Evolutionary conservation across 2,329 filamentous ascomycete species (phyloP), one percentile per base, ranked within the genome.

Genomic region (Apiospora saccharicola): DNA sequence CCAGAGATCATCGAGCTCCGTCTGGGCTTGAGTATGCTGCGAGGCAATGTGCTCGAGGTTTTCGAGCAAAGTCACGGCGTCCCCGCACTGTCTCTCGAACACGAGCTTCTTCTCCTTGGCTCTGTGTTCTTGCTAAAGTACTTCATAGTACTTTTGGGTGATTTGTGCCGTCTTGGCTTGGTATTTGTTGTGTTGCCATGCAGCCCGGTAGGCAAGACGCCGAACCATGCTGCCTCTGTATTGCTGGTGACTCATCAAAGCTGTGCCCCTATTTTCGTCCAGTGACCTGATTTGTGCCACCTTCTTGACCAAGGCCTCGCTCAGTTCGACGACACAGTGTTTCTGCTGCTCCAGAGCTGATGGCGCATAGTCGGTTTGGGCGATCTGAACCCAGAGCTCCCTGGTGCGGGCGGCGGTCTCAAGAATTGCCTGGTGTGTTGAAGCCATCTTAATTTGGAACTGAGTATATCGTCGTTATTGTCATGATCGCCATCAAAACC

Each of bases 161-260:
- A 49, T 34, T 13, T n/a, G 19, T 13, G 67, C 68, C 22, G 37
- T 46, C 8, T 67, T 46, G n/a, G 34, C 37, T 24, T 57, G 43
- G 68, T 70, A 72, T 44, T 57, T 61, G 69, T 44, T 13, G 24
- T 8, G 41, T 30, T 72, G 61, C 19, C 71, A 47, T 22, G 53
- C 46, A 16, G 70, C 26, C 14, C 71, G 69, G 49, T 51, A 72
- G 10, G 69, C 71, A 26, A 72, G 44, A 5, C 68, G 67, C 46
- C 57, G 70, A 12, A 71, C 34, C 14, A 64, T 7, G n/a, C 69
- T 72, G 64, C 69, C 71, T 26, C 68, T 57, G 53, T 70, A 72
- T n/a, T 37, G 51, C 53, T 57, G 67, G 71, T 72, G 71, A 22
- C n/a, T 30, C 37, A n/a, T 68, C 26, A 71, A 67, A 14, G 34